Evolutionary conservation across 2,329 filamentous ascomycete genomes (phyloP), one percentile per base, ranked within the genome.

Genomic region (Acrocalymma vagum): DNA sequence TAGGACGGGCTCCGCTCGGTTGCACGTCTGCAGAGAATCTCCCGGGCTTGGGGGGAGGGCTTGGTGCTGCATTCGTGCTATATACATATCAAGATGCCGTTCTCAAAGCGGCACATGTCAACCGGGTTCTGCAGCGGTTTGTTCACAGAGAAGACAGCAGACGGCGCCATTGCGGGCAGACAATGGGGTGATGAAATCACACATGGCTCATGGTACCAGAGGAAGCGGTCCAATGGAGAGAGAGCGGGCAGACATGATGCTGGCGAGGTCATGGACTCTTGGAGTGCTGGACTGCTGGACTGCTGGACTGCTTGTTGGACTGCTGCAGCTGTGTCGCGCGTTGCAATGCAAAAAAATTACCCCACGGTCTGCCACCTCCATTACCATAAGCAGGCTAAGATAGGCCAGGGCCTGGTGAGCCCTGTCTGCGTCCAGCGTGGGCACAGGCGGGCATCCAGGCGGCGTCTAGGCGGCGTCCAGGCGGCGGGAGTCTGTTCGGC

Each of bases 311-410:
- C 23, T n/a, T n/a, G n/a, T n/a, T n/a, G n/a, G n/a, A n/a, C n/a
- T n/a, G 48, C 53, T 55, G 51, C 49, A 55, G 43, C 32, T 39
- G 51, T 58, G 51, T 61, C 52, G 58, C 52, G 56, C 54, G 48
- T n/a, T n/a, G n/a, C n/a, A n/a, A n/a, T n/a, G n/a, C n/a, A n/a
- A n/a, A n/a, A n/a, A n/a, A n/a, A 51, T 47, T 67, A 67, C 64
- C 65, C 64, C 65, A 68, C 64, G 64, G 60, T 57, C 62, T 66
- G 63, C 62, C 60, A 42, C 11, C 28, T 42, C 32, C 51, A 56
- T 63, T 57, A 54, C 61, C 51, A 45, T 44, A 57, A 51, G 43
- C 48, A 38, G 49, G 42, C 11, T 22, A 22, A 45, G 30, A 52
- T 50, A 42, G 47, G 55, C 46, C 42, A 38, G 32, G 46, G n/a